Evolutionary conservation across 345 rosid species (phyloP).

Genomic region (Citrus mangshanensis): DNA sequence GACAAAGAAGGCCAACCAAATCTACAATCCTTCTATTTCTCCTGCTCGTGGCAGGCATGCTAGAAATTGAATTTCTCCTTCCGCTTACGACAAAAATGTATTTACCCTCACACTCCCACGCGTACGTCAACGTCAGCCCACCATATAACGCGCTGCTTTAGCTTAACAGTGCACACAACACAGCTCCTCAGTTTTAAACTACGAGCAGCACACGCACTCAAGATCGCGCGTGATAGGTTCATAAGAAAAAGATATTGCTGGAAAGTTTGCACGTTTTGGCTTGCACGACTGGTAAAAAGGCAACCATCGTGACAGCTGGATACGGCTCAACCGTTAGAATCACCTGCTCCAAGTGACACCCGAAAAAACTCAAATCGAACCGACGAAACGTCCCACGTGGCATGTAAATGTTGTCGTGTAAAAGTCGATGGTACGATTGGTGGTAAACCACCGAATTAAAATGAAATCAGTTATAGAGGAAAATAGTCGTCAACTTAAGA

Average conservation of each 20-base stretch:
- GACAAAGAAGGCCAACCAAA: neutral
- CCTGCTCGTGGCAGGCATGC: neutral
- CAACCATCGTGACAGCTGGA: conserved; percentile 19
- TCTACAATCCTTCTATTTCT: neutral
- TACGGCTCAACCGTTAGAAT: neutral
- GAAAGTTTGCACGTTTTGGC: conserved; percentile 8
- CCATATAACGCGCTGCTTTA: neutral
- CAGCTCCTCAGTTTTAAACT: no score
- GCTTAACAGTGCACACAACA: neutral
- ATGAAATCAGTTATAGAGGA: neutral
- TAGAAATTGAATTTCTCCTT: no score
- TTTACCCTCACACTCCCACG: neutral
- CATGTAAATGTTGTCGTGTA: neutral
- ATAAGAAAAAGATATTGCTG: no score
- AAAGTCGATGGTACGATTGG: neutral
- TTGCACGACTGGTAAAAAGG: neutral
- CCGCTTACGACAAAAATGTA: neutral
- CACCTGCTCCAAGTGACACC: neutral
- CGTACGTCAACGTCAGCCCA: neutral
- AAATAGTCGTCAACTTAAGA: neutral
- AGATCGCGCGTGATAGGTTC: neutral
- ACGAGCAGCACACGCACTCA: neutral
- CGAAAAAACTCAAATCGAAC: neutral
- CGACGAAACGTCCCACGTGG: neutral
- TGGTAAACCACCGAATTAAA: neutral